Base-by-base conservation (phyloP, 2,329 filamentous ascomycete genomes). In the Diaporthe vaccinii region DNA sequence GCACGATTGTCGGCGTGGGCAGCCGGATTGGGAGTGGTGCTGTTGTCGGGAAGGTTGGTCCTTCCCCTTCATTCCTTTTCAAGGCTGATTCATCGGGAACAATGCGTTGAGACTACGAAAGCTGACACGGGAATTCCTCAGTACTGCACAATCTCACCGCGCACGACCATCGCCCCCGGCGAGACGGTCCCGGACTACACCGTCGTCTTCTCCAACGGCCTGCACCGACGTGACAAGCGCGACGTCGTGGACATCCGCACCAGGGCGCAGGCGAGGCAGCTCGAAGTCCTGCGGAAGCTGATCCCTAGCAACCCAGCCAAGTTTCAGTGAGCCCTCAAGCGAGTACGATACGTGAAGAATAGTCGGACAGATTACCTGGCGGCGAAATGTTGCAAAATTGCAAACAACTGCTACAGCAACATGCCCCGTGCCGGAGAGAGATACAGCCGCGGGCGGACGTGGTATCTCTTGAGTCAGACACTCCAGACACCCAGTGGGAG, bases 81-180 rank as follows among this genome's bases (percentile, higher is more conserved):
- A 8, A 8, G 36, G 20, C 57, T 51, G 34, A 44, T 53, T 74
- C 76, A 25, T 77, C 36, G 69, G 22, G 49, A 46, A 49, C 17
- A 46, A 80, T 17, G 83, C 25, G 4, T 31, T 22, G 3, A 25
- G 28, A 41, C 34, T 31, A n/a, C n/a, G 17, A 34, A 17, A 20
- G 25, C 72, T 74, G 61, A 74, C 72, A n/a, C 3, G 14, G 20
- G 1, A 1, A 8, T 22, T 25, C 8, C 44, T 31, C 83, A 93
- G 87, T 90, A 95, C 81, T 93, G 93, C 79, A 95, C 93, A 31
- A 87, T 96, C 70, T 92, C 93, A 10, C 89, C 93, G 0, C 87
- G 90, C 75, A 92, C 90, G 34, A 86, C 88, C 36, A 85, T 95
- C 57, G 83, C 84, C 0, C 89, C 91, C 14, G 89, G 89, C 0